Base-by-base conservation (phyloP, 306 rosid species). In the Crataegus laevigata region DNA sequence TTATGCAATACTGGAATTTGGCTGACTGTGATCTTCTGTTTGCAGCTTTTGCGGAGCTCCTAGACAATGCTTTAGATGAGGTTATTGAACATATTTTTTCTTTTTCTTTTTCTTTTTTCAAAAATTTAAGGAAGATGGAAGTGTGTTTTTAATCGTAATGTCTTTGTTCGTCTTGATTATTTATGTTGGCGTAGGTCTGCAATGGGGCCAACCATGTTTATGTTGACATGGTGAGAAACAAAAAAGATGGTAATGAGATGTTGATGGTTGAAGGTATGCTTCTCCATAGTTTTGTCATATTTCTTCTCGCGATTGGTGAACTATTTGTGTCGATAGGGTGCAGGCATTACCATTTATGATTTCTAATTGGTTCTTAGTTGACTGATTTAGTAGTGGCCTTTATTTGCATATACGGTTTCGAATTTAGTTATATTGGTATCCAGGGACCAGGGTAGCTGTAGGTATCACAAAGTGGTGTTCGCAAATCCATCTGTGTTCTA, bases 21-120 rank as follows among this genome's bases (percentile, higher is more conserved):
- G 42, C 24, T 28, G n/a, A 0, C 3, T 26, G 38, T 68, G 36
- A 59, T 79, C 43, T 38, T 40, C 26, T 72, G 74, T 58, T 11
- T 87, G 87, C 90, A 94, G 98, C 98, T 77, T 91, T 94, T 83
- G 97, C 98, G 0, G 97, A 94, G 89, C 96, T 94, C 82, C 76
- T 94, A 74, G 98, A 94, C 83, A 94, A 94, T 76, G 74, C 98
- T 3, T 77, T 94, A 79, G 98, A 94, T 34, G 97, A 91, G 96
- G 97, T 94, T 80, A 81, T 78, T 73, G 62, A 38, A 24, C 26
- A 43, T 15, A 52, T 13, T 25, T 57, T 66, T 68, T 19, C 30
- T 58, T 29, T 43, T 51, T 22, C 18, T 4, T 34, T 29, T 38
- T 18, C 28, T 51, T 22, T 28, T 6, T 29, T 38, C 28, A 55